Base-by-base conservation (phyloP, 169 alveolate genomes). In the Babesia bovis region DNA sequence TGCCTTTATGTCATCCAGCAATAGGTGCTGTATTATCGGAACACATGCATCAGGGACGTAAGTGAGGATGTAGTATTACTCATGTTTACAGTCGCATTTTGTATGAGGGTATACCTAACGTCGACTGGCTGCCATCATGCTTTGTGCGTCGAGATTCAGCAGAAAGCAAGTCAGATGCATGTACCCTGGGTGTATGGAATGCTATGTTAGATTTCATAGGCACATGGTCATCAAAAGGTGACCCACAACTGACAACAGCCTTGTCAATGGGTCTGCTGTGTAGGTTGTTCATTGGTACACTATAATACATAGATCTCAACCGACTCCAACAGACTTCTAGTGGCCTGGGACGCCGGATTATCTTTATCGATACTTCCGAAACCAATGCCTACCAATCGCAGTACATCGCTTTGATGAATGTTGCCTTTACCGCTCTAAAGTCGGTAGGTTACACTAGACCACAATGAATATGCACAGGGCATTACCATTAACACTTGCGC, bases 371-470 rank as follows among this genome's bases (percentile, higher is more conserved):
- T 44, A 63, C 41, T 4, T 81, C 88, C 28, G 32, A n/a, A 1
- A n/a, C 66, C 21, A 82, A 81, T 36, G 71, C 26, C 49, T 81
- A 81, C 47, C 35, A 42, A 38, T 61, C 78, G 50, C 88, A 81
- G 44, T 71, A 81, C 65, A 81, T 81, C 23, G 82, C 81, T 21
- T 73, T 81, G 35, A 69, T 81, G 83, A 81, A 81, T 40, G 71
- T 71, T 26, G 88, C 84, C 21, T 81, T 70, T 28, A 32, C 88
- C 13, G 88, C 88, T n/a, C 41, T 66, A 1, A 63, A 70, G 26
- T 59, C 63, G 63, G 88, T 81, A 69, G 26, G 61, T 23, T 10
- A 49, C n/a, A 35, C 1, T 10, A 9, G 32, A 38, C 23, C 49
- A 28, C 30, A n/a, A 45, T 30, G 32, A 3, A 4, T 44, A n/a